Evolutionary conservation across 177 flowering plant species (phyloP).

Genomic region (Vitis hybrid): DNA sequence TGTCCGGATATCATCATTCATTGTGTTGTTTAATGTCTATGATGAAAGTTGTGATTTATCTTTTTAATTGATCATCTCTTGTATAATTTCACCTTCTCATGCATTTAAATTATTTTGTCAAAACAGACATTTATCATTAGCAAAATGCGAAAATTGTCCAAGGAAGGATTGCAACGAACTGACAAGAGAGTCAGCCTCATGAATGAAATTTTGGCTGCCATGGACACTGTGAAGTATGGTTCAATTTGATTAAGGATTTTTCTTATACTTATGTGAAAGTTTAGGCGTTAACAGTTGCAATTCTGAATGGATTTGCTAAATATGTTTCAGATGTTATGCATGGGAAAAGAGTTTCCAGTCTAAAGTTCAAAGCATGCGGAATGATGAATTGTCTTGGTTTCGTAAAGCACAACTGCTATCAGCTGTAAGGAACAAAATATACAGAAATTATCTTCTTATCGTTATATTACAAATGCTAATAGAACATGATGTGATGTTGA

Average conservation of each 20-base stretch:
- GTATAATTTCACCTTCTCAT: neutral
- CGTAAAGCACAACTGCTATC: slow-evolving; percentile 64
- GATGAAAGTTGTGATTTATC: too few species aligned
- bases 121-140: slow-evolving; percentile 77
- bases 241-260: neutral
- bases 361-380: slow-evolving; percentile 67
- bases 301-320: slow-evolving; percentile 11
- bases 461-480: neutral
- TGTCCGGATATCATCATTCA: too few species aligned
- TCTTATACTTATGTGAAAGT: neutral
- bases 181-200: slow-evolving; percentile 96
- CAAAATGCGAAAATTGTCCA: slow-evolving; percentile 78
- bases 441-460: neutral
- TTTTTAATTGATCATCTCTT: neutral
- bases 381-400: slow-evolving; percentile 93
- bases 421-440: slow-evolving; percentile 48
- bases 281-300: neutral
- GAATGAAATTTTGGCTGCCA: slow-evolving; percentile 97
- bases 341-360: slow-evolving; percentile 92
- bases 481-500: neutral
- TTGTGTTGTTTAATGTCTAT: too few species aligned
- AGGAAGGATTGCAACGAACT: slow-evolving; percentile 93
- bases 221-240: slow-evolving; percentile 96
- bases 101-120: slow-evolving; percentile 6
- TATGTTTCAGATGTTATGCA: slow-evolving; percentile 80